These are phyloP conservation scores for Cadophora gregata DNA, from an alignment of 2,329 filamentous ascomycete species.

Conservation along the genomic window DNA sequence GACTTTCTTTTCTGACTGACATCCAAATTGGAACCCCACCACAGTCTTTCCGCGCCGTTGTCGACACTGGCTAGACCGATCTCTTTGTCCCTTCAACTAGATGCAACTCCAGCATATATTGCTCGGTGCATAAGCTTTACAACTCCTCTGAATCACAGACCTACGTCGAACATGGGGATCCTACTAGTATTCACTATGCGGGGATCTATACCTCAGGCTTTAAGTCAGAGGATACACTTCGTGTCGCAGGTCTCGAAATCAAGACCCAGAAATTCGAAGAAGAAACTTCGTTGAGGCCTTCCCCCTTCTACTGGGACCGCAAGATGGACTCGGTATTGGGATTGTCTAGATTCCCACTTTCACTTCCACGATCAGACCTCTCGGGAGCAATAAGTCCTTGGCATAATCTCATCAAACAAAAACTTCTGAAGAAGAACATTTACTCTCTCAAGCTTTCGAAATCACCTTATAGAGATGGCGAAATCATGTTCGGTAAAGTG, in stretches of 20 bases:
- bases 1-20: neutral
- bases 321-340: conserved; percentile 7
- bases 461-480: conserved; percentile 5
- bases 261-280: conserved; percentile 11
- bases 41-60: conserved; percentile 12
- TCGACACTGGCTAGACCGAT: neutral
- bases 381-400: conserved; percentile 7
- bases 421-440: conserved; percentile 2
- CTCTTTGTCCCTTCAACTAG: conserved; percentile 5
- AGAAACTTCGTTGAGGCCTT: neutral
- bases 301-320: conserved; percentile 3
- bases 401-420: conserved; percentile 3
- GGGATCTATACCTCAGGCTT: conserved; percentile 9
- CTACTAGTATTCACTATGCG: conserved; percentile 8
- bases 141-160: conserved; percentile 5
- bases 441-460: conserved; percentile 9
- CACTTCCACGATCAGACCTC: conserved; percentile 7
- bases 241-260: conserved; percentile 2
- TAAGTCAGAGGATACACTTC: conserved; percentile 10
- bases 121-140: conserved; percentile 6
- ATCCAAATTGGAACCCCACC: conserved; percentile 10
- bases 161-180: neutral
- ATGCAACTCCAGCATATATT: neutral
- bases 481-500: conserved; percentile 7
- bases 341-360: conserved; percentile 9